Percentiles rank a stretch among this genome's conserved stretches.
phyloP scores from a whole-genome alignment of 768 basidiomycete genomes.

The Podaxis sp. region DNA sequence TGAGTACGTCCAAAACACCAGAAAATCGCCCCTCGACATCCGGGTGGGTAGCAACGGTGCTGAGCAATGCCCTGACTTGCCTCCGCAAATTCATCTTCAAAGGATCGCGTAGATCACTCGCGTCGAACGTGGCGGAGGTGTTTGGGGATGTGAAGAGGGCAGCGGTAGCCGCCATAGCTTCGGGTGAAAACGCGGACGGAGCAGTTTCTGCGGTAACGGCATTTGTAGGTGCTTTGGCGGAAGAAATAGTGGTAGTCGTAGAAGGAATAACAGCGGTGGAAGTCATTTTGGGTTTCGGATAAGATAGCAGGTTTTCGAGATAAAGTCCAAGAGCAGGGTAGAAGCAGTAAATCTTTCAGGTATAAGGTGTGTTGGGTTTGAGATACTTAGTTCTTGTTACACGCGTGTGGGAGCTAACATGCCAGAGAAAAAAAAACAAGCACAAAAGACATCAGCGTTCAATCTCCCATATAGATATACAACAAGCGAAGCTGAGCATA shows the following conservation, averaged over 20 bases:
- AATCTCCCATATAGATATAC: neutral
- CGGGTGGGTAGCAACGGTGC: slow-evolving; percentile 41
- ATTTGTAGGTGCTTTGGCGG: neutral
- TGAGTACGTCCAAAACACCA: neutral
- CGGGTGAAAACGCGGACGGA: neutral
- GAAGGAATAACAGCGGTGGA: slow-evolving; percentile 27
- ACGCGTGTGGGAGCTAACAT: neutral
- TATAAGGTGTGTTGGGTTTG: neutral
- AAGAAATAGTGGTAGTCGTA: neutral
- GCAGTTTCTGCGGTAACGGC: neutral
- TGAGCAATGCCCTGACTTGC: slow-evolving; percentile 49
- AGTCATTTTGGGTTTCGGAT: slow-evolving; percentile 21
- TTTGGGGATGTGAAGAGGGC: slow-evolving; percentile 9
- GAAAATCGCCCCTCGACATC: slow-evolving; percentile 12
- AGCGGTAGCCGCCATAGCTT: slow-evolving; percentile 8
- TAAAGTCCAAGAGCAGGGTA: neutral
- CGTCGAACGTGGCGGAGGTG: slow-evolving; percentile 6
- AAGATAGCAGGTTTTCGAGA: slow-evolving; percentile 4
- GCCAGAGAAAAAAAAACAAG: neutral
- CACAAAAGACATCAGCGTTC: neutral
- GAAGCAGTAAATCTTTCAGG: no score
- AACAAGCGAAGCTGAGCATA: no score
- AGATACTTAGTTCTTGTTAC: neutral
- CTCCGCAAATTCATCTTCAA: slow-evolving; percentile 54
- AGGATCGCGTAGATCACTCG: slow-evolving; percentile 42